These are phyloP conservation scores for Stromatinia cepivora DNA, from an alignment of 2,329 filamentous ascomycete species.

Conservation along the genomic window DNA sequence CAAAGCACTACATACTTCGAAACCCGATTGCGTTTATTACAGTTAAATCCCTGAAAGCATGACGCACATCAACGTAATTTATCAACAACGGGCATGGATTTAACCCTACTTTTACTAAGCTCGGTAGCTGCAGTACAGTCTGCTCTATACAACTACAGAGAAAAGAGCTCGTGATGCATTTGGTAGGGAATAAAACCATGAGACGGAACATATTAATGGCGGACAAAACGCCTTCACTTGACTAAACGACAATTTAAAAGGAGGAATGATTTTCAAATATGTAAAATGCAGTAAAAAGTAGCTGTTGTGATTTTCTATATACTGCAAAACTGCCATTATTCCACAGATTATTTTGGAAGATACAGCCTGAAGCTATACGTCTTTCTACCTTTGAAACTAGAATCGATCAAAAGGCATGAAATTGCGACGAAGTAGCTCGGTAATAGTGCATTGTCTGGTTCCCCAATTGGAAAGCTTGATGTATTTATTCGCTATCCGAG, in stretches of 20 bases:
- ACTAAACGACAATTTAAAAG: neutral
- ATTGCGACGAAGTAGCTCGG: too few relatives aligned
- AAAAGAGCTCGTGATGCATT: neutral
- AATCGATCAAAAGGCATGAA: neutral
- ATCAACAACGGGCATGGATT: neutral
- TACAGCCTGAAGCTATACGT: neutral
- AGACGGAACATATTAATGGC: neutral
- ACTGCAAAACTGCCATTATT: neutral
- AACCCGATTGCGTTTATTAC: neutral
- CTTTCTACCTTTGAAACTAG: neutral
- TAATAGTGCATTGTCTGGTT: neutral
- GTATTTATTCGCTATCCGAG: constrained; percentile 12
- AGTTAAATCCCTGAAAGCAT: neutral
- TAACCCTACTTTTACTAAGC: neutral
- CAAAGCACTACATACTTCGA: neutral
- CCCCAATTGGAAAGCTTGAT: neutral
- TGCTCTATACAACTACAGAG: neutral
- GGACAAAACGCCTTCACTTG: neutral
- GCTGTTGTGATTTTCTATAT: neutral
- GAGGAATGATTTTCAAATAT: neutral
- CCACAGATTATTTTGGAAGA: neutral
- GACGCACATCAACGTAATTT: neutral
- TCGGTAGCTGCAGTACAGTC: neutral
- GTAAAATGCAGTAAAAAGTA: neutral
- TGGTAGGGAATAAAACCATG: neutral